These are phyloP conservation scores for Rubia balearica DNA, from an alignment of 305 asterid species.

Conservation along the genomic window DNA sequence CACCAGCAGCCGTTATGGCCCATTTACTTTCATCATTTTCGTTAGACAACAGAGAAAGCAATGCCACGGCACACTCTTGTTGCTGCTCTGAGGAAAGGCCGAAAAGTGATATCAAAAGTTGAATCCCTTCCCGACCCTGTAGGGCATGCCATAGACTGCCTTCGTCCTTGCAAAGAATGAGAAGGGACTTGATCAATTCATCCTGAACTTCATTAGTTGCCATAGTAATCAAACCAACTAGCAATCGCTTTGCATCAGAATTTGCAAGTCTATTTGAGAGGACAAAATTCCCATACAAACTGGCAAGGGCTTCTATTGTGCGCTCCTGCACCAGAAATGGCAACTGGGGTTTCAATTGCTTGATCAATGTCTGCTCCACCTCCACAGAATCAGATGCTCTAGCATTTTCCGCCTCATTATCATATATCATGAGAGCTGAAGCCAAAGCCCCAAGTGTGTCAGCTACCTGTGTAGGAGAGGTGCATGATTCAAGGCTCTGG, in stretches of 20 bases:
- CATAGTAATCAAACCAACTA: slow-evolving; percentile 96
- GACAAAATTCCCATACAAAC: slow-evolving; percentile 80
- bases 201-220: slow-evolving; percentile 90
- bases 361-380: slow-evolving; percentile 81
- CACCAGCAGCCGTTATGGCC: slow-evolving; percentile 99
- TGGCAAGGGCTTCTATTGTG: slow-evolving; percentile 97
- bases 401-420: slow-evolving; percentile 68
- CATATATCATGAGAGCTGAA: slow-evolving; percentile 98
- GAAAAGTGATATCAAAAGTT: slow-evolving; percentile 89
- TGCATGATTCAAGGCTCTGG: slow-evolving; percentile 94
- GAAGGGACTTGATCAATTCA: slow-evolving; percentile 81
- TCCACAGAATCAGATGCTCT: slow-evolving; percentile 83
- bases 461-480: slow-evolving; percentile 91
- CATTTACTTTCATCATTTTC: slow-evolving; percentile 98
- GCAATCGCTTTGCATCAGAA: slow-evolving; percentile 90
- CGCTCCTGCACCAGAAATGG: slow-evolving; percentile 93
- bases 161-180: slow-evolving; percentile 77
- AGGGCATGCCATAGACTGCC: slow-evolving; percentile 95
- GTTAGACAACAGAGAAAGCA: slow-evolving; percentile 82
- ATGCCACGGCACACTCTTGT: slow-evolving; percentile 97
- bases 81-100: slow-evolving; percentile 99
- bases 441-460: slow-evolving; percentile 98
- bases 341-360: slow-evolving; percentile 64
- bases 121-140: slow-evolving; percentile 99
- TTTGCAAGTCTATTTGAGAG: slow-evolving; percentile 76